Base-by-base conservation (phyloP, 1,139 yeast genomes). In the Yarrowia galli region DNA sequence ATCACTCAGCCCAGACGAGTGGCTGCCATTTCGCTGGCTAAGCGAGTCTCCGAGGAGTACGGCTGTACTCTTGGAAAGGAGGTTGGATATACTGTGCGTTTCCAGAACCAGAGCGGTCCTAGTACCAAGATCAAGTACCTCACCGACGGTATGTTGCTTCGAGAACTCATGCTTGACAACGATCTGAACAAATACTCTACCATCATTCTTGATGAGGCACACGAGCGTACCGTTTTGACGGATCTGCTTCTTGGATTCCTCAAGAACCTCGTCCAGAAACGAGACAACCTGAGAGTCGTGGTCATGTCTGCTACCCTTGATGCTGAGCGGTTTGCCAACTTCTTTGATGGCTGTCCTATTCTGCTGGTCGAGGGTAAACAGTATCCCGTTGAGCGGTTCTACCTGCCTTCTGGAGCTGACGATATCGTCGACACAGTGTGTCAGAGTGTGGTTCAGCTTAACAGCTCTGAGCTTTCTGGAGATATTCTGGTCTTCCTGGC, bases 1-100 rank as follows among this genome's bases (percentile, higher is more conserved):
- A 93, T 95, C 9, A 95, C 99, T 0, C 99, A 95, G 79, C 99
- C 99, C 2, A 88, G 99, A 79, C 85, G 99, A 76, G 99, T 95
- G 43, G 99, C 99, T 1, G 99, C 99, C 1, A 92, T 96, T 65
- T 92, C 92, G 70, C 83, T 95, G 75, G 99, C 99, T 0, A 85
- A 89, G 32, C 88, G 99, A 79, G 99, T 95, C 1, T 87, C 97
- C 25, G 93, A 91, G 73, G 99, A 95, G 77, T 83, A 84, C 74
- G 97, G 97, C 0, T 71, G 74, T 7, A 77, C 76, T 16, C 77
- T 95, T 13, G 99, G 99, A 15, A 68, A 72, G 42, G 87, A 86
- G 69, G 97, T 95, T n/a, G 99, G 99, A 70, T 95, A 92, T 79
- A 89, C 97, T 69, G 98, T 95, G 60, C 84, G 99, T 75, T 95